Base-by-base conservation (phyloP, 768 basidiomycete species). In the Podaxis sp. region DNA sequence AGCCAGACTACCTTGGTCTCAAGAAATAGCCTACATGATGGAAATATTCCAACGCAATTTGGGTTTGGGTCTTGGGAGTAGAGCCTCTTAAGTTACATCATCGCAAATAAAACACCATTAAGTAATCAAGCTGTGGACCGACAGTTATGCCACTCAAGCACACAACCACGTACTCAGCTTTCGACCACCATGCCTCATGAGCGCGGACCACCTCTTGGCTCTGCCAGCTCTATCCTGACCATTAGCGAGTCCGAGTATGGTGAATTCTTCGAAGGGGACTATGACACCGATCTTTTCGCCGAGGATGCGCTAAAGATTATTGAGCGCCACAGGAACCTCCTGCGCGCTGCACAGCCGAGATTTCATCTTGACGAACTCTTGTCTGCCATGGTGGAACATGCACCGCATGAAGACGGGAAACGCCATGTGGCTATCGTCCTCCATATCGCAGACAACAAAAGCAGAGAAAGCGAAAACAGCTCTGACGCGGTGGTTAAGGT, bases 341-440 rank as follows among this genome's bases (percentile, higher is more conserved):
- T 55, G 8, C 29, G n/a, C 12, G n/a, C 11, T 17, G 53, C 53
- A 4, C 6, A 38, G 7, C 22, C 17, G 19, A 17, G 40, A 56
- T 64, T 54, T 54, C 54, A 24, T 41, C 67, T 70, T 43, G 67
- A 67, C 27, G 38, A 60, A 17, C 52, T 69, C 3, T 55, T 68
- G 36, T 37, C 33, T 25, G 63, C 47, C 13, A 71, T 71, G 70
- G 41, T 71, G 24, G 46, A 64, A 19, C n/a, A 68, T 36, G 70
- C 68, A n/a, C 68, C 67, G 17, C 27, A 64, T 51, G 47, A 55
- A 9, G 19, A 22, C 43, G 68, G 68, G 19, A 55, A 64, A 55
- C 59, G 69, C 65, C 65, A 70, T 43, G 69, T 66, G 3, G 65
- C 69, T 29, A 57, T 66, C 24, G 52, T 59, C 36, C 65, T 71